These are phyloP conservation scores for Vitis hybrid DNA, from an alignment of 177 flowering plant genomes.

Conservation along the genomic window DNA sequence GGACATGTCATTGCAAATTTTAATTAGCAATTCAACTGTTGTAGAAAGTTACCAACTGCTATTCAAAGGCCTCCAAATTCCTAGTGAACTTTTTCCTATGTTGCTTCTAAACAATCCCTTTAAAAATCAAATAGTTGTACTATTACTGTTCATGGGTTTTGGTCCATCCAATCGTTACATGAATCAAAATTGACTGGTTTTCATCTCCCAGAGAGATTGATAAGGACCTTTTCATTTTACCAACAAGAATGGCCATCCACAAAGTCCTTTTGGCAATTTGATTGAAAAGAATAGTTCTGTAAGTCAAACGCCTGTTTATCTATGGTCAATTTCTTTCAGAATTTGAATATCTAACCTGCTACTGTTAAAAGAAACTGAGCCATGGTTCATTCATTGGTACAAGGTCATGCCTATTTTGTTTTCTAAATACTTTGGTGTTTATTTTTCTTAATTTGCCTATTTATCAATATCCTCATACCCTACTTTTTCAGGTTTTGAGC, in stretches of 20 bases:
- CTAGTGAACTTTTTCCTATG: background rate
- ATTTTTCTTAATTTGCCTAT: background rate
- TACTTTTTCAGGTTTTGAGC: constrained; percentile 35
- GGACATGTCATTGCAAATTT: background rate
- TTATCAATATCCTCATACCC: background rate
- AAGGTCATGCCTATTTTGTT: background rate
- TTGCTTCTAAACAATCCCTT: background rate
- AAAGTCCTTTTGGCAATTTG: no score
- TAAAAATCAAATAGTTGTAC: background rate
- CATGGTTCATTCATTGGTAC: background rate
- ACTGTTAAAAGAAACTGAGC: background rate
- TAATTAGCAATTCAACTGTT: background rate
- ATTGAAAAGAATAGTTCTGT: no score
- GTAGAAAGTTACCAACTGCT: background rate
- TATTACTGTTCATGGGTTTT: no score
- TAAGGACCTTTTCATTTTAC: no score
- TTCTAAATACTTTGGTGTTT: background rate
- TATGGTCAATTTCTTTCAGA: no score
- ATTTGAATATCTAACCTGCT: no score
- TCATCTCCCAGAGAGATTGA: background rate
- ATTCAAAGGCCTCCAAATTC: background rate
- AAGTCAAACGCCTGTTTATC: no score
- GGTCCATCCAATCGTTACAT: no score
- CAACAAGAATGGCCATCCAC: no score
- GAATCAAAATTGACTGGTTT: background rate